These are phyloP conservation scores for Rhodotorula babjevae DNA, from an alignment of 768 basidiomycete genomes.

Conservation along the genomic window DNA sequence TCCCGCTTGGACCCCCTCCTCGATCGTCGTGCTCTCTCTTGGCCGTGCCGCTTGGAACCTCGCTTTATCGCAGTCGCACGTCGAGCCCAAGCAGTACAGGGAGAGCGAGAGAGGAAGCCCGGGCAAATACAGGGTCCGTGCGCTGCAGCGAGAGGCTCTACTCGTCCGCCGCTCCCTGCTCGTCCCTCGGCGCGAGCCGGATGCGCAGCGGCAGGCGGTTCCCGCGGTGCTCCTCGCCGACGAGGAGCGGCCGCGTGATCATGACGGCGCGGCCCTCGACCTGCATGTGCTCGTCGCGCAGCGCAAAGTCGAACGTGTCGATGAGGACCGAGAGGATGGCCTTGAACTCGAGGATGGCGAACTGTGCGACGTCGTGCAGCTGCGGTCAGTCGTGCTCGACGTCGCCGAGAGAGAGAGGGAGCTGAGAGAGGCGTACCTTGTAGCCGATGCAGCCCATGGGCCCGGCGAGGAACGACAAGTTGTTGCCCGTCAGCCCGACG, in stretches of 20 bases:
- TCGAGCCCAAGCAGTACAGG: no score
- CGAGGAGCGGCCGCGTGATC: constrained; percentile 28
- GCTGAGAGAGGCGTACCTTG: constrained; percentile 18
- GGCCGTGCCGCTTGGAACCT: no score
- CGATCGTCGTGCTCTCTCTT: not conserved
- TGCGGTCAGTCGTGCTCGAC: no score
- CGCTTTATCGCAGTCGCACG: not conserved
- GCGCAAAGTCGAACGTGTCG: constrained; percentile 27
- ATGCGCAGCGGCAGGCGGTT: constrained; percentile 30
- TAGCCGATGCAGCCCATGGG: constrained; percentile 9
- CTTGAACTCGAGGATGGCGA: not conserved
- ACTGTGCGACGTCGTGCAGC: not conserved
- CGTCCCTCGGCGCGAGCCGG: constrained; percentile 9
- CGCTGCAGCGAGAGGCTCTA: not conserved
- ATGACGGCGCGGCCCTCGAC: constrained; percentile 27
- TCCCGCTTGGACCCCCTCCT: not conserved
- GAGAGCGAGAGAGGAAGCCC: not conserved
- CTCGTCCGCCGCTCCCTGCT: no score
- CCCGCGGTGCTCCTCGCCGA: constrained; percentile 28
- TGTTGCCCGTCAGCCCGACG: constrained; percentile 57
- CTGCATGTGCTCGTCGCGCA: constrained; percentile 11
- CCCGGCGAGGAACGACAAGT: constrained; percentile 7
- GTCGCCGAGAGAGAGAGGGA: not conserved
- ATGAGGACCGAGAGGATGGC: constrained; percentile 33
- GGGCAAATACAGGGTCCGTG: not conserved